Percentiles rank a stretch among this genome's conserved stretches.
These are phyloP conservation scores for Fusarium nanum DNA, from an alignment of 2,329 filamentous ascomycete genomes.

Conservation along the genomic window DNA sequence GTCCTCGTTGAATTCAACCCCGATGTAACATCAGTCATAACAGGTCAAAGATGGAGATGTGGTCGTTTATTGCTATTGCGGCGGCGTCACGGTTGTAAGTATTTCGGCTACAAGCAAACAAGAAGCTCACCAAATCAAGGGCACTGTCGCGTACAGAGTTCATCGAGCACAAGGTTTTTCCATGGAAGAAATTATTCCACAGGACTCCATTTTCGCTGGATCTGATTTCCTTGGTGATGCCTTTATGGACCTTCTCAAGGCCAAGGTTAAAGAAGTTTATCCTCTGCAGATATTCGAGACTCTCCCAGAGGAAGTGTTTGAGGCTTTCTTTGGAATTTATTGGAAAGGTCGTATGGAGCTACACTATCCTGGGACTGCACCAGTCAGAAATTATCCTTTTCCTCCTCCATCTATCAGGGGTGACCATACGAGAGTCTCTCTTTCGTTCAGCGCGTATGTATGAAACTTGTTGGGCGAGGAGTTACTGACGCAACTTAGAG, in stretches of 20 bases:
- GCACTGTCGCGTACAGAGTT: neutral
- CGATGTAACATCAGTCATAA: neutral
- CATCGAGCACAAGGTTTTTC: neutral
- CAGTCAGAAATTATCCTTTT: neutral
- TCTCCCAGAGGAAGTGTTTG: neutral
- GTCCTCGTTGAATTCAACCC: neutral
- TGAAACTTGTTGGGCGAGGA: too few species aligned
- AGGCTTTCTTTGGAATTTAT: neutral
- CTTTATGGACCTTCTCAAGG: neutral
- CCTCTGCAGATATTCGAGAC: neutral
- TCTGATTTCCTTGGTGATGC: neutral
- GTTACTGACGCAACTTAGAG: neutral
- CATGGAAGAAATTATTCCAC: neutral
- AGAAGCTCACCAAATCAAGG: neutral
- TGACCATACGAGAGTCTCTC: neutral
- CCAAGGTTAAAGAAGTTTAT: neutral
- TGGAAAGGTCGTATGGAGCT: neutral
- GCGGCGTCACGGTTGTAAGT: neutral
- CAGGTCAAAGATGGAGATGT: neutral
- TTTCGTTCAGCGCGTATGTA: neutral
- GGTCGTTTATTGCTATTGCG: neutral
- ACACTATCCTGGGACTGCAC: neutral
- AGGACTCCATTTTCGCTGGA: neutral
- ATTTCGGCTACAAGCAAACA: too few species aligned
- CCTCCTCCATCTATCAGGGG: neutral